These are phyloP conservation scores for Actinidia arguta DNA, from an alignment of 179 eudicot genomes.

Conservation along the genomic window DNA sequence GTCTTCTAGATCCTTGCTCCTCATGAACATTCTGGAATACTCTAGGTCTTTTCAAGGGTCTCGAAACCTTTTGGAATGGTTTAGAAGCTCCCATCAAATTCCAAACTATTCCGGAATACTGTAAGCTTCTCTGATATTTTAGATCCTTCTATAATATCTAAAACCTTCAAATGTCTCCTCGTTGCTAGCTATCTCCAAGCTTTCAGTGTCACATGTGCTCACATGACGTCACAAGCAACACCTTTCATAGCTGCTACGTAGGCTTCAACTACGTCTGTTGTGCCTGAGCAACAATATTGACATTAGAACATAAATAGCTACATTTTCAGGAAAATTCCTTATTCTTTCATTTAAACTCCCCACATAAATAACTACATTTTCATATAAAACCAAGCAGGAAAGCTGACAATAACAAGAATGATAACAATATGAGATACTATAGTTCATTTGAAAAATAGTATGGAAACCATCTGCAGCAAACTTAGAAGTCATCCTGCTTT, in stretches of 20 bases:
- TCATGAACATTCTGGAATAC: no score
- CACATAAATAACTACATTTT: no score
- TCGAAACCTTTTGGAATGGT: no score
- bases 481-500: not conserved
- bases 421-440: not conserved
- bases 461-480: not conserved
- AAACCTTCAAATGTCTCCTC: no score
- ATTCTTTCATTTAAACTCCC: not conserved
- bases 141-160: no score
- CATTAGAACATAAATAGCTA: conserved; percentile 18
- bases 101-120: no score
- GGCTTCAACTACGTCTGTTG: conserved; percentile 90
- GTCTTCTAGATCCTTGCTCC: no score
- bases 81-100: no score
- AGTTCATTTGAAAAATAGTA: not conserved
- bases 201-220: no score
- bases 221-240: conserved; percentile 53
- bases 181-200: no score
- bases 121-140: no score
- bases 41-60: no score
- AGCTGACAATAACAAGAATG: not conserved
- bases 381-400: not conserved
- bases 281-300: conserved; percentile 55
- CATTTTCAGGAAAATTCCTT: not conserved
- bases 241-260: conserved; percentile 77